These are phyloP conservation scores for Talaromyces ruber DNA, from an alignment of 495 filamentous ascomycete species.

Conservation along the genomic window DNA sequence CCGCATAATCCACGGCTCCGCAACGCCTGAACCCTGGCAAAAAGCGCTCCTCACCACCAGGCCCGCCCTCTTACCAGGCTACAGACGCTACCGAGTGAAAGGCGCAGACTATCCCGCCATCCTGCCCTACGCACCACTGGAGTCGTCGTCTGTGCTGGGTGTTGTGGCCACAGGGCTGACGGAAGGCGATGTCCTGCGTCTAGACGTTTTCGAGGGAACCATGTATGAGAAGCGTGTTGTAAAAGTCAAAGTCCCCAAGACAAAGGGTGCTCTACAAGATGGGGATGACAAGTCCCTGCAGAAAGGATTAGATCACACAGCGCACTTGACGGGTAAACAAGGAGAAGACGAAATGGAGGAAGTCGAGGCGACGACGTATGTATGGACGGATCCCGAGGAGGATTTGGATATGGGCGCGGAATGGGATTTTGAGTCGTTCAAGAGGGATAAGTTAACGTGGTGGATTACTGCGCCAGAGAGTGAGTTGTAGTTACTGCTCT, in stretches of 20 bases:
- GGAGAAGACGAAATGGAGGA: conserved; percentile 33
- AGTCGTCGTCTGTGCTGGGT: conserved; percentile 55
- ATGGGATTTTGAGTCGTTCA: conserved; percentile 78
- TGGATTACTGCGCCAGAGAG: conserved; percentile 35
- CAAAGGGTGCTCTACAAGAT: conserved; percentile 7
- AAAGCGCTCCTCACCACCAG: conserved; percentile 50
- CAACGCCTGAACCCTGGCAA: conserved; percentile 38
- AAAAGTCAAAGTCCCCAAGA: conserved; percentile 43
- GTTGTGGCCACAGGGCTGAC: conserved; percentile 73
- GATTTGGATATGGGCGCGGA: conserved; percentile 54
- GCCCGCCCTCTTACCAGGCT: conserved; percentile 67
- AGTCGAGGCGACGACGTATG: conserved; percentile 66
- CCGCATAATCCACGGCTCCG: conserved; percentile 65
- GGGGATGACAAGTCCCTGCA: conserved; percentile 15
- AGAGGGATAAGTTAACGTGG: conserved; percentile 55
- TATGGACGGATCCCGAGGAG: conserved; percentile 45
- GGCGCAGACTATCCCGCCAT: conserved; percentile 83
- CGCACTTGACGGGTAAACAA: conserved; percentile 11
- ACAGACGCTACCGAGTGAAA: conserved; percentile 59
- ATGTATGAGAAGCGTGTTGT: conserved; percentile 63
- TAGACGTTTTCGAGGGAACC: conserved; percentile 77
- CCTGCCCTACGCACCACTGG: conserved; percentile 19
- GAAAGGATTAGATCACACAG: conserved; percentile 19
- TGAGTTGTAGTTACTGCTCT: conserved; percentile 20
- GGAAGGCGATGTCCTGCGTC: conserved; percentile 59